phyloP scores from a whole-genome alignment of 345 rosid genomes.

The Punica granatum region DNA sequence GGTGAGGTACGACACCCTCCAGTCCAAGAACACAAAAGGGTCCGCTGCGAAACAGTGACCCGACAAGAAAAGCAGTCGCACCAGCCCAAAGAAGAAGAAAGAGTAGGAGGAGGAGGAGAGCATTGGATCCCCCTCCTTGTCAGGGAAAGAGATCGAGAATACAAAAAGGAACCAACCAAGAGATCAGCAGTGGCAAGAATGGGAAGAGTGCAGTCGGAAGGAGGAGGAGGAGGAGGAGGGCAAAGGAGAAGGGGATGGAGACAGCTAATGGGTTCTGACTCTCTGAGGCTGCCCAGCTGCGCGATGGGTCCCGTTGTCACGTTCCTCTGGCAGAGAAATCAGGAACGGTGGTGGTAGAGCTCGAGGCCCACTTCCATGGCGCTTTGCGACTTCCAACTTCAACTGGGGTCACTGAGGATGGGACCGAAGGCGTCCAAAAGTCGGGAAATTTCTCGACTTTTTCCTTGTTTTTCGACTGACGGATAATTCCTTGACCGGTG shows the following conservation, averaged over 20 bases:
- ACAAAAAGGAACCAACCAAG: not conserved
- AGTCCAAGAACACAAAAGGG: conserved; percentile 74
- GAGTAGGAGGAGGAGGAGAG: conserved; percentile 14
- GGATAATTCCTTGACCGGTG: not conserved
- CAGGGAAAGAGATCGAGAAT: not conserved
- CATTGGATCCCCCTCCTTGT: conserved; percentile 31
- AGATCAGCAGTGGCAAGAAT: not conserved
- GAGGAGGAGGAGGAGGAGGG: not conserved
- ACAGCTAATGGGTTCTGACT: conserved; percentile 11
- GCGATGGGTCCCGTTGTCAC: conserved; percentile 2
- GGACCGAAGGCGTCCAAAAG: not conserved
- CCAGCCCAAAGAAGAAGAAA: conserved; percentile 13
- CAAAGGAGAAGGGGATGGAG: not conserved
- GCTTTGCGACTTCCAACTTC: not conserved
- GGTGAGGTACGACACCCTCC: conserved; percentile 78
- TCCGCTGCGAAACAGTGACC: conserved; percentile 38
- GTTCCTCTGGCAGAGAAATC: not conserved
- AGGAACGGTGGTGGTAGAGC: not conserved
- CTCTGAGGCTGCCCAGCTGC: conserved; percentile 3
- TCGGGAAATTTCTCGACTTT: not conserved
- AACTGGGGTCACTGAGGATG: not conserved
- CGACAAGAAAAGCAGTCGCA: conserved; percentile 17
- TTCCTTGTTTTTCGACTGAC: not conserved
- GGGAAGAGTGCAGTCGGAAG: not conserved
- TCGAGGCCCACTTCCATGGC: not conserved